Evolutionary conservation across 768 basidiomycete genomes (phyloP).

Genomic region (Lactifluus echinatus): DNA sequence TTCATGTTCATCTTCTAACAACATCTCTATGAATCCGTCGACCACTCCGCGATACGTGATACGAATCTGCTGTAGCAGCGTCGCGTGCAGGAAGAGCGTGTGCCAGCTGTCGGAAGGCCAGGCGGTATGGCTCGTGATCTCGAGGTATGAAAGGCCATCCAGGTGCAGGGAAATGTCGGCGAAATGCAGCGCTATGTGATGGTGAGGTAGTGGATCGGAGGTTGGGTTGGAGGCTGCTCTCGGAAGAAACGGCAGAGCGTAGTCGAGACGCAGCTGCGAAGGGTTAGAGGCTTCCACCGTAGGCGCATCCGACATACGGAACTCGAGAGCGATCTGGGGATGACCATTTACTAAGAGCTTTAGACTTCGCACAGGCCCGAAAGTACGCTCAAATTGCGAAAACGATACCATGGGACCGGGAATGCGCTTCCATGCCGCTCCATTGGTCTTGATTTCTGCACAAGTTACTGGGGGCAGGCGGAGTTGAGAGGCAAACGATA

Average conservation of each 20-base stretch:
- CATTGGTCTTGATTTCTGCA: not conserved
- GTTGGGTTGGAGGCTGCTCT: not conserved
- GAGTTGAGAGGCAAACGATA: not conserved
- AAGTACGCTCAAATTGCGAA: not conserved
- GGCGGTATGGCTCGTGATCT: not conserved
- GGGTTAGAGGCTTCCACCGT: not conserved
- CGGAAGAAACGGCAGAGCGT: not conserved
- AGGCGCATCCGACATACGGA: not conserved
- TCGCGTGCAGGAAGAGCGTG: not conserved
- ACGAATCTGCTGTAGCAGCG: not conserved
- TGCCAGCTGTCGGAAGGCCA: not conserved
- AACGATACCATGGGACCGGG: not conserved
- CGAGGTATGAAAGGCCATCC: not conserved
- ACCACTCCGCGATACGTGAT: slow-evolving; percentile 1
- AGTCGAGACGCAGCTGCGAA: slow-evolving; percentile 3
- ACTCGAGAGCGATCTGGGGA: not conserved
- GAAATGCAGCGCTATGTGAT: not conserved
- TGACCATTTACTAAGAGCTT: not conserved
- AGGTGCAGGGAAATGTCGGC: not conserved
- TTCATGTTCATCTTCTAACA: not conserved
- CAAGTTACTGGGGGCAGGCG: not conserved
- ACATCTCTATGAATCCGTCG: slow-evolving; percentile 1
- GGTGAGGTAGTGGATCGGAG: not conserved
- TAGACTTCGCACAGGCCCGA: slow-evolving; percentile 7
- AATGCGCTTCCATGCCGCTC: not conserved